Evolutionary conservation across 768 basidiomycete species (phyloP).

Genomic region (Boletus rex-veris): DNA sequence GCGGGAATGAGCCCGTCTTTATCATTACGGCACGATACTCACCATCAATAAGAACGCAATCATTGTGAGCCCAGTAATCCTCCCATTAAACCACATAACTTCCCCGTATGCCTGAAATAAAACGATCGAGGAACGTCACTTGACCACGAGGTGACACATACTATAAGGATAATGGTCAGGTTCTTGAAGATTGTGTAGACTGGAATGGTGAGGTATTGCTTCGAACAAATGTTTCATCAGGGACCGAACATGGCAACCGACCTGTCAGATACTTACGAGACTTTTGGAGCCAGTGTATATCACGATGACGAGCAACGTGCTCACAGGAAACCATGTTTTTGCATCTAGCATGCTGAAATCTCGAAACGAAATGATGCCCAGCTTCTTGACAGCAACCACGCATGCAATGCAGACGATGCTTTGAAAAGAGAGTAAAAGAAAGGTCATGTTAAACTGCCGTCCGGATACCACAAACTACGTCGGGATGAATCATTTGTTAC

Average conservation of each 20-base stretch:
- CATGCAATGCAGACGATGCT: conserved; percentile 81
- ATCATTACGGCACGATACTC: conserved; percentile 14
- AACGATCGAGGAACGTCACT: neutral
- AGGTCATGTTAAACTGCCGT: conserved; percentile 92
- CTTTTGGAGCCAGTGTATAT: conserved; percentile 99
- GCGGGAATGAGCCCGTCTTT: neutral
- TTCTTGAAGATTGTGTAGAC: conserved; percentile 99
- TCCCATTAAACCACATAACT: conserved; percentile 93
- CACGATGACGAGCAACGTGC: conserved; percentile 84
- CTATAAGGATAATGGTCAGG: conserved; percentile 97
- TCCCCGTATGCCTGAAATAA: conserved; percentile 85
- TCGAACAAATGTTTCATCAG: conserved; percentile 3
- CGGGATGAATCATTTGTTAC: neutral
- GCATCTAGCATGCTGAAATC: conserved; percentile 81
- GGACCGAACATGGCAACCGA: neutral
- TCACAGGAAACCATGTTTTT: conserved; percentile 93
- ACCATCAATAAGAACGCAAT: conserved; percentile 93
- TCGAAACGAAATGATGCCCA: conserved; percentile 81
- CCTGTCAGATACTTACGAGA: conserved; percentile 57
- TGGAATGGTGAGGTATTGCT: conserved; percentile 98
- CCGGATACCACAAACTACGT: conserved; percentile 92
- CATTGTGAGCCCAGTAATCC: conserved; percentile 82
- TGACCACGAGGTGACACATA: conserved; percentile 35
- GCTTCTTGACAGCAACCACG: conserved; percentile 68
- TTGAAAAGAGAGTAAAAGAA: conserved; percentile 88